Percentiles rank a stretch among this genome's conserved stretches.
These are phyloP conservation scores for Fusarium sp. DNA, from an alignment of 2,329 filamentous ascomycete genomes.

Conservation along the genomic window DNA sequence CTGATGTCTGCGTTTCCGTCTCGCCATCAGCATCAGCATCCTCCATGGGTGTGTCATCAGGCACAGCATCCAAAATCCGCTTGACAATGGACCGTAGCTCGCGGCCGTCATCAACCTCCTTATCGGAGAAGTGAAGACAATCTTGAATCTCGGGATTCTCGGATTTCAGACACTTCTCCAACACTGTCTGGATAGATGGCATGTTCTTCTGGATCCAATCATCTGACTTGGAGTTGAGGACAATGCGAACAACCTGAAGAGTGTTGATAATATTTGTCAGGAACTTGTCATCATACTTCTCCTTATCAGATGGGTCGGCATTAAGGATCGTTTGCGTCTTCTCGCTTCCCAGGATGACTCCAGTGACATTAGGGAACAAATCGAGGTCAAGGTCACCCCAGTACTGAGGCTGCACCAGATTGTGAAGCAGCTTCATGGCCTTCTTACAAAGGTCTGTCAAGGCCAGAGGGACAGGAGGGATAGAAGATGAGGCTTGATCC, in stretches of 20 bases:
- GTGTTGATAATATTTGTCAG: slow-evolving; percentile 93
- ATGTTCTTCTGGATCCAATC: slow-evolving; percentile 92
- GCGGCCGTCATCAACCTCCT: slow-evolving; percentile 78
- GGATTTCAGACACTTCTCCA: slow-evolving; percentile 90
- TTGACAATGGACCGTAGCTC: slow-evolving; percentile 83
- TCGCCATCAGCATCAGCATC: slow-evolving; percentile 89
- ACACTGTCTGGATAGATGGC: slow-evolving; percentile 83
- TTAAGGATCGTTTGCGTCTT: slow-evolving; percentile 76
- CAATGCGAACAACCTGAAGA: slow-evolving; percentile 90
- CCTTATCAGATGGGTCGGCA: slow-evolving; percentile 74
- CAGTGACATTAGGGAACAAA: slow-evolving; percentile 90
- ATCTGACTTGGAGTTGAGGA: slow-evolving; percentile 88
- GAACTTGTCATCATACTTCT: slow-evolving; percentile 87
- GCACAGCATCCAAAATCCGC: slow-evolving; percentile 89
- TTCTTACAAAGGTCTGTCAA: slow-evolving; percentile 88
- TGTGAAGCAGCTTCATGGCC: slow-evolving; percentile 84
- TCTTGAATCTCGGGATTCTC: slow-evolving; percentile 96
- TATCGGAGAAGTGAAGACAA: slow-evolving; percentile 83
- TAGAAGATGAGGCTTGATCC: slow-evolving; percentile 63
- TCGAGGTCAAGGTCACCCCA: slow-evolving; percentile 96
- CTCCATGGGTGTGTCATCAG: slow-evolving; percentile 80
- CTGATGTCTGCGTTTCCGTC: slow-evolving; percentile 84
- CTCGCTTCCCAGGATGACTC: slow-evolving; percentile 87
- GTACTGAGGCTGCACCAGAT: slow-evolving; percentile 87
- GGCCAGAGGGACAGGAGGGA: slow-evolving; percentile 64